Evolutionary conservation across 2,329 filamentous ascomycete genomes (phyloP).

Genomic region (Stagonosporopsis tanaceti): DNA sequence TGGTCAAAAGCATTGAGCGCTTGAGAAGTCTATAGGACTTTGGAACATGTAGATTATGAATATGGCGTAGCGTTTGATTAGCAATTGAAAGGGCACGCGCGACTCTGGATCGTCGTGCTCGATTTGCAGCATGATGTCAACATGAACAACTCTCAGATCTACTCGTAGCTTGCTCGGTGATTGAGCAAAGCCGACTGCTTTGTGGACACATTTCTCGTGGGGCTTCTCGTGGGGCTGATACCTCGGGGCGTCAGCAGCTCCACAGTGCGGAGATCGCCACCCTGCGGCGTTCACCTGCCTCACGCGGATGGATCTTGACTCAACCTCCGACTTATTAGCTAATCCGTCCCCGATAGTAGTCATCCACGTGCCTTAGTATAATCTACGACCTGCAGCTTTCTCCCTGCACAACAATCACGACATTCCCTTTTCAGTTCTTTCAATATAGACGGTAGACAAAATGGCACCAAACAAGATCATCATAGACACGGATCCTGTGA

Average conservation of each 20-base stretch:
- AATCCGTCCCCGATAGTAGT: slow-evolving; percentile 29
- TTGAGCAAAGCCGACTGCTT: neutral
- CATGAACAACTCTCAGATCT: neutral
- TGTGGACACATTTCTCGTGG: slow-evolving; percentile 17
- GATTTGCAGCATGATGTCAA: slow-evolving; percentile 2
- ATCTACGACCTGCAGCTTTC: slow-evolving; percentile 10
- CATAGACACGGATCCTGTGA: slow-evolving; percentile 93
- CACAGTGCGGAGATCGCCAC: slow-evolving; percentile 25
- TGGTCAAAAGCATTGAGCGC: slow-evolving; percentile 25
- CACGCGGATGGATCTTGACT: slow-evolving; percentile 22
- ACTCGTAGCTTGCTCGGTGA: too few relatives aligned
- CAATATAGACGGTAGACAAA: slow-evolving; percentile 15
- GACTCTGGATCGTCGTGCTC: slow-evolving; percentile 16
- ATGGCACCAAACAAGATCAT: slow-evolving; percentile 72
- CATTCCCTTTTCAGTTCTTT: slow-evolving; percentile 5
- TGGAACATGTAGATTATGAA: slow-evolving; percentile 41
- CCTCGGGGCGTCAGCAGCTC: slow-evolving; percentile 19
- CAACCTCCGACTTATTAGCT: slow-evolving; percentile 30
- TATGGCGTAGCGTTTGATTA: slow-evolving; percentile 33
- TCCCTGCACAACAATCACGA: slow-evolving; percentile 11
- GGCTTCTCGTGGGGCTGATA: neutral
- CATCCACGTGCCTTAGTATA: slow-evolving; percentile 10
- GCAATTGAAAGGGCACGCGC: slow-evolving; percentile 34
- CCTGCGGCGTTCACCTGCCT: slow-evolving; percentile 25
- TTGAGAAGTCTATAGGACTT: slow-evolving; percentile 18